These are phyloP conservation scores for Mentha longifolia DNA, from an alignment of 257 asterid species.

Conservation along the genomic window DNA sequence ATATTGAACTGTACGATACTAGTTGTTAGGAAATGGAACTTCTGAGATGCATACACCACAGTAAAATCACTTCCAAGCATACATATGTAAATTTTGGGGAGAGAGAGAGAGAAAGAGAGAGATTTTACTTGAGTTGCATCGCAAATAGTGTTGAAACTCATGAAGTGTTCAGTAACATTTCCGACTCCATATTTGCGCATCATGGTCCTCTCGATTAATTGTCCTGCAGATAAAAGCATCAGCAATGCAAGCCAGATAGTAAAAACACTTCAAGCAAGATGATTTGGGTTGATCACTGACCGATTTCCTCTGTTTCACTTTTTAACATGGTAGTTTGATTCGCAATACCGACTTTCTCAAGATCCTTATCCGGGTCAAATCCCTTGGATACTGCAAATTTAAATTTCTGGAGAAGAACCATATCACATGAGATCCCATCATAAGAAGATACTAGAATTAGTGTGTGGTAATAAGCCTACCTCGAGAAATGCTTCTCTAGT, in stretches of 20 bases:
- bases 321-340: slow-evolving; percentile 98
- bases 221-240: slow-evolving; percentile 44
- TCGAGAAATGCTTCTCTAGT: slow-evolving; percentile 92
- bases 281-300: slow-evolving; percentile 45
- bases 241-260: background rate
- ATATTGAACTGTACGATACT: too few relatives aligned
- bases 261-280: slow-evolving; percentile 1
- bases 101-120: background rate
- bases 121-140: slow-evolving; percentile 93
- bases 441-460: slow-evolving; percentile 9
- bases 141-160: slow-evolving; percentile 96
- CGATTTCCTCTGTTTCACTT: slow-evolving; percentile 98
- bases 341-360: slow-evolving; percentile 86
- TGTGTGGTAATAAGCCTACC: slow-evolving; percentile 44
- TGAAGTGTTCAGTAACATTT: slow-evolving; percentile 77
- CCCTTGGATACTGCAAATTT: slow-evolving; percentile 83
- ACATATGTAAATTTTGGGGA: too few relatives aligned
- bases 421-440: slow-evolving; percentile 30
- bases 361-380: slow-evolving; percentile 89
- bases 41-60: too few relatives aligned
- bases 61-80: too few relatives aligned
- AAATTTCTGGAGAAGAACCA: slow-evolving; percentile 69
- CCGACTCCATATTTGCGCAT: slow-evolving; percentile 91
- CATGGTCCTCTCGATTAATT: slow-evolving; percentile 74
- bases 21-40: too few relatives aligned